phyloP scores from a whole-genome alignment of 2,329 filamentous ascomycete genomes.

The Verticillium zaregamsianum region DNA sequence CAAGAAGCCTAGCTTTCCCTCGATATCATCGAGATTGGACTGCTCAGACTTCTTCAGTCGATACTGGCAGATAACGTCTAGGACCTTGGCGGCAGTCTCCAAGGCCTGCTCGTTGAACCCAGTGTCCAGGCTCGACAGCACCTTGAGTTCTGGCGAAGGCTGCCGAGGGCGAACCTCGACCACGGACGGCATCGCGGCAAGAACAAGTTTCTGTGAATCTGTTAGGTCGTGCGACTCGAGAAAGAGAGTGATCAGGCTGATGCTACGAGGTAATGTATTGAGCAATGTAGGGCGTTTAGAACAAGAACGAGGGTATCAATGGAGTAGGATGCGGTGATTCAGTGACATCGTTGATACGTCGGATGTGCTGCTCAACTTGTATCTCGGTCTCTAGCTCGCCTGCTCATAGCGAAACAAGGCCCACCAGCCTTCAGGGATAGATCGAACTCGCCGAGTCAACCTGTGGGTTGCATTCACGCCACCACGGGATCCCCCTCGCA shows the following conservation, averaged over 20 bases:
- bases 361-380: neutral
- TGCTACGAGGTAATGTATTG: neutral
- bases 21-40: slow-evolving; percentile 7
- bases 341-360: neutral
- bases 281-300: too few relatives aligned
- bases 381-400: neutral
- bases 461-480: neutral
- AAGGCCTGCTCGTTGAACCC: slow-evolving; percentile 20
- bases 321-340: neutral
- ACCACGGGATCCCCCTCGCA: neutral
- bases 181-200: slow-evolving; percentile 10
- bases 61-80: slow-evolving; percentile 36
- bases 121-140: slow-evolving; percentile 13
- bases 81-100: slow-evolving; percentile 27
- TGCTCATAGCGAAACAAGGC: neutral
- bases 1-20: slow-evolving; percentile 33
- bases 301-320: too few relatives aligned
- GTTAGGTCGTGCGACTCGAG: too few relatives aligned
- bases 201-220: too few relatives aligned
- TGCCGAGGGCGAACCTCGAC: slow-evolving; percentile 9
- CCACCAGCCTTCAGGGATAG: neutral
- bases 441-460: neutral
- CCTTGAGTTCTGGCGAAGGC: slow-evolving; percentile 10
- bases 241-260: too few relatives aligned
- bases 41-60: slow-evolving; percentile 20